Evolutionary conservation across 2,329 filamentous ascomycete genomes (phyloP).

Genomic region (Microdochium bolleyi): DNA sequence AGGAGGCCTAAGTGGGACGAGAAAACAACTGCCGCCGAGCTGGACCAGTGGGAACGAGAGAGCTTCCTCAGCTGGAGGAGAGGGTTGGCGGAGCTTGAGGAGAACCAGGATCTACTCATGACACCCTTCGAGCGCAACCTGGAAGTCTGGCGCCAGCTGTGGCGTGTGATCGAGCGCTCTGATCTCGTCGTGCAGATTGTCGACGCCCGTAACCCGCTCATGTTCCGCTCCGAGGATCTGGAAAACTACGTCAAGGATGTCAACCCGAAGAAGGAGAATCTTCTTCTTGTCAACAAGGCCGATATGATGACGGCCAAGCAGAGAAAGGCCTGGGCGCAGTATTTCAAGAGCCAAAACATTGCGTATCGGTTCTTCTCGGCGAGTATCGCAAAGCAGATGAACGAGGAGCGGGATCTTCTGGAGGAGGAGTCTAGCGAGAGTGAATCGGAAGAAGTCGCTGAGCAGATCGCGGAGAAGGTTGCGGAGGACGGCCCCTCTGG

Average conservation of each 20-base stretch:
- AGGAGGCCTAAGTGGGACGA: constrained; percentile 84
- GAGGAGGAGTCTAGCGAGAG: constrained; percentile 27
- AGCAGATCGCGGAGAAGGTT: no score
- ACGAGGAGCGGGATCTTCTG: constrained; percentile 59
- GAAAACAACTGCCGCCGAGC: constrained; percentile 71
- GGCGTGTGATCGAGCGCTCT: constrained; percentile 95
- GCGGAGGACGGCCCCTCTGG: constrained; percentile 17
- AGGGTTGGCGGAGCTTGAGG: constrained; percentile 84
- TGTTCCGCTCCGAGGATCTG: constrained; percentile 91
- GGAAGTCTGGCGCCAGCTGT: constrained; percentile 96
- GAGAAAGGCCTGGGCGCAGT: constrained; percentile 74
- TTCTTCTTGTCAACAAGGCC: constrained; percentile 94
- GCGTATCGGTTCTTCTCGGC: constrained; percentile 97
- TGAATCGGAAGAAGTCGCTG: constrained; percentile 10
- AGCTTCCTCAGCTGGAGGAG: constrained; percentile 82
- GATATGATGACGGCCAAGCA: constrained; percentile 96
- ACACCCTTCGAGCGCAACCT: constrained; percentile 93
- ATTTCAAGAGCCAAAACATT: constrained; percentile 74
- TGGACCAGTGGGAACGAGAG: constrained; percentile 73
- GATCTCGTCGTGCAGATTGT: constrained; percentile 97
- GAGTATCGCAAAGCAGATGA: constrained; percentile 79
- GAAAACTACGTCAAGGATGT: constrained; percentile 93
- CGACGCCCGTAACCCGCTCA: constrained; percentile 86
- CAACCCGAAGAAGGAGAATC: constrained; percentile 77
- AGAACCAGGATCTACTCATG: constrained; percentile 91